phyloP scores from a whole-genome alignment of 2,329 filamentous ascomycete species.

The Claviceps sp. region DNA sequence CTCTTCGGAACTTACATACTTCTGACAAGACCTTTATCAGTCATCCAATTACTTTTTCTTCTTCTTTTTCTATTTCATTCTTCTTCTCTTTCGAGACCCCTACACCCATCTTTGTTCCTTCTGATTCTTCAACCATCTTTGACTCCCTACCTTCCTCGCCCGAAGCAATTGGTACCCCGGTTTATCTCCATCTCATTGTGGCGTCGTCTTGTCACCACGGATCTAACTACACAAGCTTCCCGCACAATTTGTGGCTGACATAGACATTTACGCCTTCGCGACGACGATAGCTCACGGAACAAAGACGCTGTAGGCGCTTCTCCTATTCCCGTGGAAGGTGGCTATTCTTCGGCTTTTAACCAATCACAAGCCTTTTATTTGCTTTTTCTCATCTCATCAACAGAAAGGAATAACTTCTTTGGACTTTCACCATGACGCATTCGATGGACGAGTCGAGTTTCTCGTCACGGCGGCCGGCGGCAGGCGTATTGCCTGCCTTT shows the following conservation, averaged over 20 bases:
- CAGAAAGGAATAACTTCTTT: neutral
- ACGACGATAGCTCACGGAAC: neutral
- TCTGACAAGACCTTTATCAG: neutral
- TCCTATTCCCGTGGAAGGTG: neutral
- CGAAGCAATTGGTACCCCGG: neutral
- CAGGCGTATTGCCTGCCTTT: conserved; percentile 21
- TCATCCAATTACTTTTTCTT: neutral
- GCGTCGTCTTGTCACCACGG: neutral
- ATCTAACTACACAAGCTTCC: neutral
- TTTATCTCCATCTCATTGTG: neutral
- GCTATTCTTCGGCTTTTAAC: neutral
- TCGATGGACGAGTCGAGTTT: conserved; percentile 20
- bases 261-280: neutral
- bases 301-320: neutral
- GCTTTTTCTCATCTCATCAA: neutral
- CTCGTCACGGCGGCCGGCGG: conserved; percentile 20
- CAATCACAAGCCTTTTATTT: neutral
- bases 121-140: neutral
- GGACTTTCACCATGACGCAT: neutral
- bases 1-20: neutral
- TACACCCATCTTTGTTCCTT: neutral
- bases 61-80: neutral
- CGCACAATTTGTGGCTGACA: neutral
- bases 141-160: neutral
- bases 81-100: neutral